Evolutionary conservation across 2,329 filamentous ascomycete species (phyloP), one percentile per base, ranked within the genome.

Genomic region (Fusarium penzigii): DNA sequence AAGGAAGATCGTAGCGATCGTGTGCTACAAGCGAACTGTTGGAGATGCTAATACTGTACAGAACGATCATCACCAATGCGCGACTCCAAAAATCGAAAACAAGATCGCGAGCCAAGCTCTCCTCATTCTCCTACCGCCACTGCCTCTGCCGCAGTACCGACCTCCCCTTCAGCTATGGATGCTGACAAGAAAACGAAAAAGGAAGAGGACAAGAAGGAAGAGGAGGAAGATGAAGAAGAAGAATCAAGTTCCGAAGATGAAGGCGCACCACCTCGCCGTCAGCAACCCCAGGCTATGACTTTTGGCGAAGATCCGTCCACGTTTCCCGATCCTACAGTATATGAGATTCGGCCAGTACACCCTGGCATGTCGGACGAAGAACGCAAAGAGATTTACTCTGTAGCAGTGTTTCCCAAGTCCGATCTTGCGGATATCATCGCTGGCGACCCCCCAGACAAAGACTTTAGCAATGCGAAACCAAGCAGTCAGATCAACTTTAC

Each of bases 381-480:
- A 65, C 90, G 87, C 70, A 92, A 88, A 67, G 84, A 89, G 61
- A 93, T 97, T 47, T 95, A 90, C 70, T 91, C 90, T 8, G 94
- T 99, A 14, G 86, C 89, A 5, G 79, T 83, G 13, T 99, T 94
- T 68, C 94, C 94, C 1, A 81, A 81, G 47, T 87, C 83, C 58
- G 90, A 97, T 65, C 79, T 99, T 9, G 81, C 86, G 52, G 87
- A 97, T 66, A 78, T 94, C 61, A 95, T 96, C 58, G 89, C 93
- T 11, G 94, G 94, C 44, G 86, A 89, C 39, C 89, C 92, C 2
- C 93, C 94, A 1, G 92, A 97, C 71, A 92, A 90, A 69, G 94
- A 99, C 74, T 97, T 97, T 66, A 97, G 90, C 68, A 96, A 85
- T 68, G 88, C 91, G 34, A 99, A 97, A 69, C 92, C 93, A 6